Conservation (phyloP, 176 grass and related monocot species). For the Poa annua region DNA sequence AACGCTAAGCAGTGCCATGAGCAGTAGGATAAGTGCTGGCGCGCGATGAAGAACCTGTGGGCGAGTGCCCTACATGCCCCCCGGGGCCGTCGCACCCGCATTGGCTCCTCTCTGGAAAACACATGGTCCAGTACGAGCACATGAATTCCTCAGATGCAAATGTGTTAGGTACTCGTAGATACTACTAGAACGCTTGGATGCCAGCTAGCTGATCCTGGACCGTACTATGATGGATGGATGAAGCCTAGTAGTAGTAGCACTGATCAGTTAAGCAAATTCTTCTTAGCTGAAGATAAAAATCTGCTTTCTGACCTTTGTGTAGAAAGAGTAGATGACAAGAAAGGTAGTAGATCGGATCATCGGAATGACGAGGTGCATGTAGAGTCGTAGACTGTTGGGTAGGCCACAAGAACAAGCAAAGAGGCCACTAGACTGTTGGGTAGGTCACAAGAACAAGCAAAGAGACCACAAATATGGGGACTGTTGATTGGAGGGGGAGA, state of each 20-base stretch:
- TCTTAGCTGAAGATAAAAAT: not conserved
- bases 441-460: constrained; percentile 3
- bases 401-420: not conserved
- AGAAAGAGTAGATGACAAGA: constrained; percentile 41
- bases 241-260: not conserved
- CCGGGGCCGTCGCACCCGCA: constrained; percentile 28
- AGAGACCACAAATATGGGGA: not conserved
- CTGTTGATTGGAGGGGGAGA: not conserved
- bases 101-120: constrained; percentile 29
- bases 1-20: constrained; percentile 33
- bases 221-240: not conserved
- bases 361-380: no score
- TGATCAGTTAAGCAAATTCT: not conserved
- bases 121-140: constrained; percentile 30
- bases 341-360: not conserved
- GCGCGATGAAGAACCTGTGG: not conserved
- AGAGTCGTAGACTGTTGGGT: no score
- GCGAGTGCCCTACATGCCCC: constrained; percentile 44
- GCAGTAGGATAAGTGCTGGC: constrained; percentile 15
- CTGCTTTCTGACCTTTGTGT: not conserved
- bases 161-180: constrained; percentile 31
- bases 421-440: not conserved
- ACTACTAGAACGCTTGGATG: not conserved
- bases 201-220: constrained; percentile 23
- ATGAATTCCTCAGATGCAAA: constrained; percentile 21